phyloP scores from a whole-genome alignment of 331 rosid species.

The Acacia pycnantha region DNA sequence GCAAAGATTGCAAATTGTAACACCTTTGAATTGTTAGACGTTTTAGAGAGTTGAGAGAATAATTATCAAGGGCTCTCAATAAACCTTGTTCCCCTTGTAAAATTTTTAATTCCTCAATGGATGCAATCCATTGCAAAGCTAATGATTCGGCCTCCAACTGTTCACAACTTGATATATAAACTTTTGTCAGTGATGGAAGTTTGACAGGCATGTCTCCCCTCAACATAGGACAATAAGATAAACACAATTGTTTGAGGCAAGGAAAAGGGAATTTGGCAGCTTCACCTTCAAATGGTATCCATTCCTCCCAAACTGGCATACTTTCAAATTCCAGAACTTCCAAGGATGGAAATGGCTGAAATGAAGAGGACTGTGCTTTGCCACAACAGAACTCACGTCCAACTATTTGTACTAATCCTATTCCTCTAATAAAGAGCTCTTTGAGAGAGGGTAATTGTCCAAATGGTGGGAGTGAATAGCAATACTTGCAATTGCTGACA shows the following conservation, averaged over 20 bases:
- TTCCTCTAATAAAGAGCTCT: conserved; percentile 17
- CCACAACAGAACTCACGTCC: conserved; percentile 33
- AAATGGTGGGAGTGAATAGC: conserved; percentile 36
- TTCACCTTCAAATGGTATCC: conserved; percentile 11
- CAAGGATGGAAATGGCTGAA: conserved; percentile 29
- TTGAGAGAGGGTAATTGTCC: conserved; percentile 36
- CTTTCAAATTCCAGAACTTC: background rate
- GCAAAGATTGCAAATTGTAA: background rate
- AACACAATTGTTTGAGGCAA: background rate
- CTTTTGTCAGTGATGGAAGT: conserved; percentile 14
- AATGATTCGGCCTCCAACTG: background rate
- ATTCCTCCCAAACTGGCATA: conserved; percentile 34
- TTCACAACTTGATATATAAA: background rate
- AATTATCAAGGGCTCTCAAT: background rate
- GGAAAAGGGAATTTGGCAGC: conserved; percentile 4
- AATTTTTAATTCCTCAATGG: background rate
- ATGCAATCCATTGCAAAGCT: background rate
- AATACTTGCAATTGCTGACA: conserved; percentile 22
- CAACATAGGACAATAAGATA: conserved; percentile 16
- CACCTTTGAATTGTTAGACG: background rate
- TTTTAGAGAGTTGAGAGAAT: background rate
- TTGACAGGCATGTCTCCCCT: conserved; percentile 2
- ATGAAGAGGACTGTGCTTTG: background rate
- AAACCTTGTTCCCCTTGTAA: background rate
- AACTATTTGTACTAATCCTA: conserved; percentile 8